Conservation (phyloP, 768 basidiomycete species). For the Mycena galericulata region DNA sequence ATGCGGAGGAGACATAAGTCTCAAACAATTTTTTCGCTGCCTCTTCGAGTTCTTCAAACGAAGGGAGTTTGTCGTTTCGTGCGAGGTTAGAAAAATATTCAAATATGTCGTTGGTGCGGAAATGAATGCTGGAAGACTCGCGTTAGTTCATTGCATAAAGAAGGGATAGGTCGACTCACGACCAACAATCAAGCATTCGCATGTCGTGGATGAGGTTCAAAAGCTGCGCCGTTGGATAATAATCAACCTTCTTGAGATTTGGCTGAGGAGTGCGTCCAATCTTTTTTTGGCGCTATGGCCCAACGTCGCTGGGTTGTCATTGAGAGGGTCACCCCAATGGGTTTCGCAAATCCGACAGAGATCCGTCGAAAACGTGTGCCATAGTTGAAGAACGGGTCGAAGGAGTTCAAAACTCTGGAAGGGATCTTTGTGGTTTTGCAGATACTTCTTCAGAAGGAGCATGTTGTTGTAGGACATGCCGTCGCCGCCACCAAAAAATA, state of each 20-base stretch:
- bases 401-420: not conserved
- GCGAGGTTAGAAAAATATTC: not conserved
- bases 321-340: conserved; percentile 41
- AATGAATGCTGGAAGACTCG: not conserved
- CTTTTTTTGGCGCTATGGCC: conserved; percentile 46
- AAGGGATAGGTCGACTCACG: not conserved
- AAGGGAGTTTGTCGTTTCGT: not conserved
- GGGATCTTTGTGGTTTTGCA: not conserved
- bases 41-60: not conserved
- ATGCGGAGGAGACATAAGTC: not conserved
- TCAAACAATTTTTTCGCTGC: not conserved
- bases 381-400: not conserved
- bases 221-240: conserved; percentile 38
- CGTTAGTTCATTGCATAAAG: not conserved
- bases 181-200: not conserved
- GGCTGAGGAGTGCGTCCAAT: conserved; percentile 41
- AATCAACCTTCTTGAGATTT: conserved; percentile 50
- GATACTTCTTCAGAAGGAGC: no score
- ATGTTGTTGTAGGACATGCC: no score
- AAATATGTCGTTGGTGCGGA: not conserved
- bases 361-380: not conserved
- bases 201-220: conserved; percentile 40
- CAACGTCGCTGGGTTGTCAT: no score
- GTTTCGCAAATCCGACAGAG: conserved; percentile 29
- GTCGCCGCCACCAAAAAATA: not conserved